Base-by-base conservation (phyloP, 2,329 filamentous ascomycete species). In the Claviceps lovelessii region DNA sequence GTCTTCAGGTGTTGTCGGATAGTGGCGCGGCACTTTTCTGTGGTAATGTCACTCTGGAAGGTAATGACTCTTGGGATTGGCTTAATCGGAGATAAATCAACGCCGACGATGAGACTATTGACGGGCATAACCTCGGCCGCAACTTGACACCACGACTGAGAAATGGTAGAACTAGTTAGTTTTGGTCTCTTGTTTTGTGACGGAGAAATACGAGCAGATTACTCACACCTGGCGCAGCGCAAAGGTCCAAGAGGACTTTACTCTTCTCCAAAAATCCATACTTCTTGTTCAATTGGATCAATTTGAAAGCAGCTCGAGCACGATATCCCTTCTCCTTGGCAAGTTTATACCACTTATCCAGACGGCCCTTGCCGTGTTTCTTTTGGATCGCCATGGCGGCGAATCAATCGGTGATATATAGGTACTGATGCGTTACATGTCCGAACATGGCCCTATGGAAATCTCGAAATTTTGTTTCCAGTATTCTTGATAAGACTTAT, bases 341-440 rank as follows among this genome's bases (percentile, higher is more conserved):
- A 65, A 97, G 84, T 69, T 90, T 91, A 74, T 97, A 98, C 88
- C 90, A 97, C 73, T 97, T 96, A 73, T 98, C 93, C 65, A 96
- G 79, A 81, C 91, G 90, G 72, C 91, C 91, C 76, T 97, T 97
- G 74, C 90, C 91, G 75, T 95, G 87, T 80, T 97, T 97, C 80
- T 97, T 96, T 68, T 97, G 89, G 65, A 97, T 91, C 66, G 88
- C 90, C 93, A 97, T 97, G 55, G 54, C 61, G 57, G 53, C 57
- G 58, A 46, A 57, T 53, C 51, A 23, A 46, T 46, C 42, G 29
- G 23, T 42, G 54, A 31, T 42, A 19, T 15, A 41, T 31, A 44
- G 39, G 11, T 45, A 39, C 13, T 35, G n/a, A 42, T 44, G 28
- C 13, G 15, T 44, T 19, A 15, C 29, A 33, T 51, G 39, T 57